These are phyloP conservation scores for Chrysoporthe puriensis DNA, from an alignment of 2,329 filamentous ascomycete genomes.

Conservation along the genomic window DNA sequence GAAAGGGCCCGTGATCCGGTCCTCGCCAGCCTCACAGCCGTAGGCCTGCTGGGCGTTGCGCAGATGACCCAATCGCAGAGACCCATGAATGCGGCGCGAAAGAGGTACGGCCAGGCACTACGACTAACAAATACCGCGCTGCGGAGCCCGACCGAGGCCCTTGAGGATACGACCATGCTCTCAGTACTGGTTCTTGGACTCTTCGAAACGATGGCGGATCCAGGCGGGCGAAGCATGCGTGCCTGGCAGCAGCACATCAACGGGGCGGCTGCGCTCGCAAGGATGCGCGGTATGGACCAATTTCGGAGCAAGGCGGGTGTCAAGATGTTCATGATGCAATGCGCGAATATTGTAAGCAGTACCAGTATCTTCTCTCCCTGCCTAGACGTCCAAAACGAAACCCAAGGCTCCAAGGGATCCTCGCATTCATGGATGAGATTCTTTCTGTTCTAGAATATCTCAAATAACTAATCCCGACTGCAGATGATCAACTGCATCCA, in stretches of 20 bases:
- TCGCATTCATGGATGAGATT: no score
- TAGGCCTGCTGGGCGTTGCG: slow-evolving; percentile 56
- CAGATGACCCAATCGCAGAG: slow-evolving; percentile 47
- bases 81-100: slow-evolving; percentile 51
- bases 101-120: slow-evolving; percentile 56
- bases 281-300: slow-evolving; percentile 52
- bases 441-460: not conserved
- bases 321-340: slow-evolving; percentile 59
- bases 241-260: slow-evolving; percentile 59
- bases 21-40: slow-evolving; percentile 57
- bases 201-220: slow-evolving; percentile 58
- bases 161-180: slow-evolving; percentile 57
- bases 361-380: not conserved
- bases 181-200: slow-evolving; percentile 57
- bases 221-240: slow-evolving; percentile 46
- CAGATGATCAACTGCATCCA: slow-evolving; percentile 55
- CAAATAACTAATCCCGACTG: not conserved
- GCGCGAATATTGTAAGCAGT: slow-evolving; percentile 44
- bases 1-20: slow-evolving; percentile 48
- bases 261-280: slow-evolving; percentile 54
- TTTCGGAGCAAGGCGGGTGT: slow-evolving; percentile 50
- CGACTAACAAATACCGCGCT: slow-evolving; percentile 55
- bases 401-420: no score
- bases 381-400: no score
- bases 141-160: slow-evolving; percentile 45